Evolutionary conservation across 352 stramenopile genomes (phyloP).

Genomic region (Peronosclerospora sorghi): DNA sequence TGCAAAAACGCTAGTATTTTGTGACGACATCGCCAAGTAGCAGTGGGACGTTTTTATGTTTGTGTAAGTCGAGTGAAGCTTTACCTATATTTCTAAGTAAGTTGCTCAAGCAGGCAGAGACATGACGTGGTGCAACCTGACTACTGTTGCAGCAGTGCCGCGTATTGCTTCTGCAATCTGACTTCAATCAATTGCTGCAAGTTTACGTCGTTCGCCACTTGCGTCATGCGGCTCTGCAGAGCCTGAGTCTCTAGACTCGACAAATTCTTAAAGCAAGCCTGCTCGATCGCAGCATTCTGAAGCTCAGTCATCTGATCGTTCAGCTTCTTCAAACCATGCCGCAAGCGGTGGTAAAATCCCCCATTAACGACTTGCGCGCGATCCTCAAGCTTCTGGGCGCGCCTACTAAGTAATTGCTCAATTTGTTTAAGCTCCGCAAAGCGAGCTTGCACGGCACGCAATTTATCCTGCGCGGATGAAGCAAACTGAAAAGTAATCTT

Average conservation of each 20-base stretch:
- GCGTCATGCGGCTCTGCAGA: conserved; percentile 49
- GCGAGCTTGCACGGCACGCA: conserved; percentile 40
- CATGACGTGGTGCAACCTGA: not conserved
- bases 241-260: conserved; percentile 39
- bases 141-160: conserved; percentile 25
- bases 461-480: conserved; percentile 23
- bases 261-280: conserved; percentile 53
- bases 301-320: conserved; percentile 28
- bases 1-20: conserved; percentile 37
- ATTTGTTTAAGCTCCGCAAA: conserved; percentile 61
- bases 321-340: conserved; percentile 28
- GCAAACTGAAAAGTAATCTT: conserved; percentile 37
- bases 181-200: conserved; percentile 64
- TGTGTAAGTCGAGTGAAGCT: not conserved
- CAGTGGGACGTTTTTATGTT: too few relatives aligned
- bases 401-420: conserved; percentile 47
- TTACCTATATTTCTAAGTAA: too few relatives aligned
- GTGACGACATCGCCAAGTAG: conserved; percentile 18
- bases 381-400: conserved; percentile 63
- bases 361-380: conserved; percentile 52
- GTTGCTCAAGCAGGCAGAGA: too few relatives aligned
- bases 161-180: conserved; percentile 71
- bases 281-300: conserved; percentile 54
- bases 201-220: conserved; percentile 65
- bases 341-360: conserved; percentile 38